Evolutionary conservation across 2,329 filamentous ascomycete species (phyloP).

Genomic region (Fusarium sulawesiense): DNA sequence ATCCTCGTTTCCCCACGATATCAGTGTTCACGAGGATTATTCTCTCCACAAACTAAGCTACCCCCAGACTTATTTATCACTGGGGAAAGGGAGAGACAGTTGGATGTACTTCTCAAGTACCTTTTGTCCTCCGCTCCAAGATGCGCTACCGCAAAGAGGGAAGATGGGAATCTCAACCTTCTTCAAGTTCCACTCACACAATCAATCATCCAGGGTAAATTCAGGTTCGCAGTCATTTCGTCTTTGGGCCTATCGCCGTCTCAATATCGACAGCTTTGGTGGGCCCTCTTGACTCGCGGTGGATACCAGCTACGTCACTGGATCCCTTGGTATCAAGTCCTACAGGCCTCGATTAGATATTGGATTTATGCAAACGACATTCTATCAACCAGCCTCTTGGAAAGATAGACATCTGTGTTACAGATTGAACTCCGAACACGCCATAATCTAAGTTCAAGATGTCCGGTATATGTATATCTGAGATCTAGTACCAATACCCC

Average conservation of each 20-base stretch:
- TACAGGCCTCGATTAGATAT: not conserved
- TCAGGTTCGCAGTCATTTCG: constrained; percentile 24
- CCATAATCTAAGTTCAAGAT: not conserved
- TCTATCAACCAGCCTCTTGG: not conserved
- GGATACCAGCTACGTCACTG: constrained; percentile 41
- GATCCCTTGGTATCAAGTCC: constrained; percentile 2
- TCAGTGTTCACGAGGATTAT: constrained; percentile 17
- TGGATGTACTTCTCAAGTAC: constrained; percentile 33
- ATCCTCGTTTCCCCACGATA: constrained; percentile 28
- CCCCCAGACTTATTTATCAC: constrained; percentile 7
- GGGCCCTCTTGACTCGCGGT: constrained; percentile 30
- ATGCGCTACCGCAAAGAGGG: constrained; percentile 24
- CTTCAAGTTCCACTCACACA: constrained; percentile 36
- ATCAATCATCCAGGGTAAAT: constrained; percentile 7
- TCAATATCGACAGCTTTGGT: constrained; percentile 26
- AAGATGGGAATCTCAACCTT: constrained; percentile 25
- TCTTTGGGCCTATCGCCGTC: constrained; percentile 38
- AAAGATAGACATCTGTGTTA: not conserved
- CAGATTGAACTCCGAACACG: not conserved
- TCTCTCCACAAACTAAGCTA: constrained; percentile 26
- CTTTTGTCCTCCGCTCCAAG: constrained; percentile 20
- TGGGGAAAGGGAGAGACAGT: not conserved
- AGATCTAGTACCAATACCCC: not conserved
- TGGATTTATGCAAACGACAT: not conserved
- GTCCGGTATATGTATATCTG: not conserved